Percentiles rank a stretch among this genome's conserved stretches.
Evolutionary conservation across 768 basidiomycete genomes (phyloP).

Genomic region (Leucocoprinus birnbaumii): DNA sequence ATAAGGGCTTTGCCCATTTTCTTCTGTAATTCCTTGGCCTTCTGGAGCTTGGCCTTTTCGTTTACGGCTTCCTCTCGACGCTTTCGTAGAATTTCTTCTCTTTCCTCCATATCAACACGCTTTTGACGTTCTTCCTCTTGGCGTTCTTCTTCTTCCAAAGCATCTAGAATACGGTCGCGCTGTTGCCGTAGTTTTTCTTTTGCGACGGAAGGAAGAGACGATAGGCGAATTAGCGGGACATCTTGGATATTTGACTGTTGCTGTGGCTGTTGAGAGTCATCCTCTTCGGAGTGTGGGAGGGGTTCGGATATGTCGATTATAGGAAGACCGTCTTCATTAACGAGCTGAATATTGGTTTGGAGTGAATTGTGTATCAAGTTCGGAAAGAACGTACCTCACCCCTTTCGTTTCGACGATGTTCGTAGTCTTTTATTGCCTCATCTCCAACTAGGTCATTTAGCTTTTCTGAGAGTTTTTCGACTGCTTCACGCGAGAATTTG

Average conservation of each 20-base stretch:
- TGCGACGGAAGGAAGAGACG: conserved; percentile 41
- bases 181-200: conserved; percentile 52
- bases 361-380: conserved; percentile 17
- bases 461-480: conserved; percentile 55
- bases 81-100: conserved; percentile 46
- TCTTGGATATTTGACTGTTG: conserved; percentile 31
- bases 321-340: conserved; percentile 78
- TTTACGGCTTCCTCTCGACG: conserved; percentile 43
- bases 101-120: conserved; percentile 35
- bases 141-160: conserved; percentile 70
- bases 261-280: conserved; percentile 13
- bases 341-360: conserved; percentile 38
- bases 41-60: conserved; percentile 36
- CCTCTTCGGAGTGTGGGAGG: conserved; percentile 22
- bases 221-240: conserved; percentile 43
- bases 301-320: conserved; percentile 78
- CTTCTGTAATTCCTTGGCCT: conserved; percentile 59
- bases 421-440: conserved; percentile 28
- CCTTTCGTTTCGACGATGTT: conserved; percentile 43
- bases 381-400: conserved; percentile 55
- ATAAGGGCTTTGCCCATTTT: conserved; percentile 76
- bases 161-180: conserved; percentile 61
- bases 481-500: conserved; percentile 43
- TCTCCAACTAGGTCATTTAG: conserved; percentile 55
- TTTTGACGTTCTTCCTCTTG: conserved; percentile 39